phyloP scores from a whole-genome alignment of 306 rosid species.

The Cicer pinnatifidum region DNA sequence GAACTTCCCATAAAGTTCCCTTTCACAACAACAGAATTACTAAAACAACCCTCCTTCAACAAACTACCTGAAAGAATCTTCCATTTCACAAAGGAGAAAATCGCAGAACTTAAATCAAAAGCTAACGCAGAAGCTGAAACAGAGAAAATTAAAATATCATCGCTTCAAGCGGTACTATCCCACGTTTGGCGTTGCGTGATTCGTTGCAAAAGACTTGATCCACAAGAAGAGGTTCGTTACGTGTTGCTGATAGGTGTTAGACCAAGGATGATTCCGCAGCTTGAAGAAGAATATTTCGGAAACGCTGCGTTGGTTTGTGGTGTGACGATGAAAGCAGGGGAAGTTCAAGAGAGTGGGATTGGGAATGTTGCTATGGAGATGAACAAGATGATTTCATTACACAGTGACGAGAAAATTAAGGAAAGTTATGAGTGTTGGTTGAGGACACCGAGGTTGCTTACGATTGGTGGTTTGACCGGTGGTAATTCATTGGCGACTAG shows the following conservation, averaged over 20 bases:
- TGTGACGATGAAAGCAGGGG: slow-evolving; percentile 42
- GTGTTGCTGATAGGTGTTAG: slow-evolving; percentile 12
- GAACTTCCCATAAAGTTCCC: slow-evolving; percentile 31
- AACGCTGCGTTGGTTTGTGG: background rate
- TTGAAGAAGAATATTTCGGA: slow-evolving; percentile 49
- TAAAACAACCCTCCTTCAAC: too few species aligned
- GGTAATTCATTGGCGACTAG: slow-evolving; percentile 14
- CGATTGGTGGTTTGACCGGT: rapidly evolving
- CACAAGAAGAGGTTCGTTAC: slow-evolving; percentile 21
- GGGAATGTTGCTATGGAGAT: slow-evolving; percentile 53
- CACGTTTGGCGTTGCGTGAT: slow-evolving; percentile 50
- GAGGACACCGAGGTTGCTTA: slow-evolving; percentile 13
- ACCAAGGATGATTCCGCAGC: slow-evolving; percentile 44
- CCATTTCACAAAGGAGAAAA: slow-evolving; percentile 34
- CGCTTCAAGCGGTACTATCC: slow-evolving; percentile 53
- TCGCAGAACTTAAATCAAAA: slow-evolving; percentile 47
- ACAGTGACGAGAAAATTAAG: slow-evolving; percentile 35
- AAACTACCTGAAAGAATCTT: background rate
- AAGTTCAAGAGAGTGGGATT: slow-evolving; percentile 38
- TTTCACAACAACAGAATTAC: slow-evolving; percentile 3
- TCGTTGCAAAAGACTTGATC: slow-evolving; percentile 26
- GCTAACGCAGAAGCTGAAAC: slow-evolving; percentile 46
- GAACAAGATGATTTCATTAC: slow-evolving; percentile 42
- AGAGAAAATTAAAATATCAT: slow-evolving; percentile 45
- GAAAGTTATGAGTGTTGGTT: slow-evolving; percentile 41